Percentiles rank a stretch among this genome's conserved stretches.
Evolutionary conservation across 2,329 filamentous ascomycete species (phyloP).

Genomic region (Phyllosticta citriasiana): DNA sequence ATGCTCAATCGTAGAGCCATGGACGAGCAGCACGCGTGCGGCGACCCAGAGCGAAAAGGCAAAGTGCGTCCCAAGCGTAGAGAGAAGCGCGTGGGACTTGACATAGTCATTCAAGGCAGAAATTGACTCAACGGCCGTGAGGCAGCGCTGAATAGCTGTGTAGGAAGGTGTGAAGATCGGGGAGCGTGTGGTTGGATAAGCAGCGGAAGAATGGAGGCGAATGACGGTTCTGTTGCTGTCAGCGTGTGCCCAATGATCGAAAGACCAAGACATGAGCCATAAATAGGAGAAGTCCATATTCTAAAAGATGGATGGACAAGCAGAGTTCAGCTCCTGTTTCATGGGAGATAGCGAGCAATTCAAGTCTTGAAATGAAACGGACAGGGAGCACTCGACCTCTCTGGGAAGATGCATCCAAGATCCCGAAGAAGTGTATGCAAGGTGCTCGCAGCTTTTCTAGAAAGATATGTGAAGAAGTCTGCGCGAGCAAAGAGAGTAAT

Average conservation of each 20-base stretch:
- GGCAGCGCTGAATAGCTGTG: slow-evolving; percentile 72
- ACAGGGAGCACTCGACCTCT: not conserved
- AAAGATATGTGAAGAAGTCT: too few species aligned
- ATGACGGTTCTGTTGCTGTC: slow-evolving; percentile 56
- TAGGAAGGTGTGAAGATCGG: slow-evolving; percentile 85
- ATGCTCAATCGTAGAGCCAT: slow-evolving; percentile 81
- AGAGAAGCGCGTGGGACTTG: slow-evolving; percentile 58
- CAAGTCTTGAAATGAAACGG: too few species aligned
- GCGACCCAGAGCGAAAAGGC: slow-evolving; percentile 91
- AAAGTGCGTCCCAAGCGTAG: slow-evolving; percentile 79
- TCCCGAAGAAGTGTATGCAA: not conserved
- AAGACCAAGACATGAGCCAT: too few species aligned
- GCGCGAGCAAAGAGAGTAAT: too few species aligned
- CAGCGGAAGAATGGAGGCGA: slow-evolving; percentile 80
- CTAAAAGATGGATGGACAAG: too few species aligned
- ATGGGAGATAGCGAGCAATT: too few species aligned
- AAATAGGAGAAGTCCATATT: too few species aligned
- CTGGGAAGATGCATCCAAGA: not conserved
- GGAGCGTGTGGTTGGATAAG: slow-evolving; percentile 81
- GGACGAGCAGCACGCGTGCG: slow-evolving; percentile 75
- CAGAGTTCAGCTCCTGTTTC: too few species aligned
- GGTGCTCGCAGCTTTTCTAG: too few species aligned
- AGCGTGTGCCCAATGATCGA: slow-evolving; percentile 7
- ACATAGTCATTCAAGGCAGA: slow-evolving; percentile 70
- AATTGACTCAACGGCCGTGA: slow-evolving; percentile 62